Evolutionary conservation across 2,329 filamentous ascomycete genomes (phyloP), one percentile per base, ranked within the genome.

Genomic region (Trichoderma koningiopsis): DNA sequence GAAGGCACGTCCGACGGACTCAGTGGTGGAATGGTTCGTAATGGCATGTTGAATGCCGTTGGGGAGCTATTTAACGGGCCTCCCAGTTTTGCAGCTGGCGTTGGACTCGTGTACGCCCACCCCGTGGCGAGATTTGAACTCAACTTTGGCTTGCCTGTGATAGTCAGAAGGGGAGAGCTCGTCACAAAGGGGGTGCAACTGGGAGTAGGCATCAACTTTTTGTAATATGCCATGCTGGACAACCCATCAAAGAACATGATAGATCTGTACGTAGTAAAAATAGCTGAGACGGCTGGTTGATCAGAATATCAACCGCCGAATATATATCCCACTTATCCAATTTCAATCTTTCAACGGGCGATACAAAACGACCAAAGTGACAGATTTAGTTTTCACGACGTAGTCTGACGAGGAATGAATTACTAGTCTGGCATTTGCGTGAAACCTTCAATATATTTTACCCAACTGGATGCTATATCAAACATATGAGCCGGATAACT

Each of bases 151-250:
- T 80, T 99, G 73, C 96, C 96, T 1, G 79, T 99, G 70, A 90
- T 95, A 22, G 80, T 93, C 76, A 87, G 96, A 70, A 90, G 87
- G 72, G 94, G 93, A 43, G 96, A 99, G 81, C 91, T 96, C 74
- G 91, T 89, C 19, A 88, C 95, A 68, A 99, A 99, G 82, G 96
- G 96, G 0, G 78, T 99, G 72, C 94, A 96, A 79, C 90, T 99
- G 75, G 96, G 96, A n/a, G 93, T 99, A 52, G 96, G 96, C 61
- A 94, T 99, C 77, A 96, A 92, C 82, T 97, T 99, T 79, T 82
- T 98, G 85, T 98, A 91, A 49, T 71, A 24, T 56, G 52, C 37
- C 47, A 11, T 11, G n/a, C 22, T 16, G 22, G 49, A 2, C 11
- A 13, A n/a, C 22, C 10, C 27, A 27, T 4, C 2, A 37, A 43